Percentiles rank a stretch among this genome's conserved stretches.
Conservation (phyloP, 371 early-diverging fungal genomes). For the Gilbertella persicaria region DNA sequence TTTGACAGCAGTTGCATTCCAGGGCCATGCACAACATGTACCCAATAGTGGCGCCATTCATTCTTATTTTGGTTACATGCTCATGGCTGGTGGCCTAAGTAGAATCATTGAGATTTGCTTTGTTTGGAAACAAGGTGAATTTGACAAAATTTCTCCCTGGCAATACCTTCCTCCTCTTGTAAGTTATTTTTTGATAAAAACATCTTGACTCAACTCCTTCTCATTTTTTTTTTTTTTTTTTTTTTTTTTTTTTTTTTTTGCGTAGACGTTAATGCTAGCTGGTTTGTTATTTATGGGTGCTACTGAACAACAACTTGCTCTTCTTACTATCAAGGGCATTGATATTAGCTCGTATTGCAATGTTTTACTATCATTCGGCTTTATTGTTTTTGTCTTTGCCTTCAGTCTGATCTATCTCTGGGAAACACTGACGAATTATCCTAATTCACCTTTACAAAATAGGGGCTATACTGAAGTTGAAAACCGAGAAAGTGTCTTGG, state of each 20-base stretch:
- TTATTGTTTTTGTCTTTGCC: conserved; percentile 57
- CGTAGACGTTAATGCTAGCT: conserved; percentile 53
- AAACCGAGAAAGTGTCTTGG: conserved; percentile 7
- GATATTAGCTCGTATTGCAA: conserved; percentile 63
- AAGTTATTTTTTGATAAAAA: conserved; percentile 9
- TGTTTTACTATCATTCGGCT: conserved; percentile 59
- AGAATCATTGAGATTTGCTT: conserved; percentile 64
- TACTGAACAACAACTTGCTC: conserved; percentile 57
- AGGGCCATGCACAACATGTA: conserved; percentile 62
- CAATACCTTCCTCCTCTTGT: conserved; percentile 55
- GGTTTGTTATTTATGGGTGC: conserved; percentile 68
- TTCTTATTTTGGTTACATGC: conserved; percentile 65
- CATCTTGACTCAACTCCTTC: neutral
- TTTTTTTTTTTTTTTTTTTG: neutral
- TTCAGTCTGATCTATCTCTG: conserved; percentile 50
- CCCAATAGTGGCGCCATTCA: conserved; percentile 62
- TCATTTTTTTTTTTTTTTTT: neutral
- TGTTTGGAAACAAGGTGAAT: conserved; percentile 49
- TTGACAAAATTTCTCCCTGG: conserved; percentile 38
- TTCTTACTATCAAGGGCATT: conserved; percentile 39
- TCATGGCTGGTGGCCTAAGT: conserved; percentile 60
- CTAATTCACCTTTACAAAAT: conserved; percentile 10
- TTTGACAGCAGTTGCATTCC: conserved; percentile 65
- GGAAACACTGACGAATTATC: conserved; percentile 39
- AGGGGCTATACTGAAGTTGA: conserved; percentile 28